Conservation (phyloP, 2,329 filamentous ascomycete genomes). For the Fusarium guadeloupense region DNA sequence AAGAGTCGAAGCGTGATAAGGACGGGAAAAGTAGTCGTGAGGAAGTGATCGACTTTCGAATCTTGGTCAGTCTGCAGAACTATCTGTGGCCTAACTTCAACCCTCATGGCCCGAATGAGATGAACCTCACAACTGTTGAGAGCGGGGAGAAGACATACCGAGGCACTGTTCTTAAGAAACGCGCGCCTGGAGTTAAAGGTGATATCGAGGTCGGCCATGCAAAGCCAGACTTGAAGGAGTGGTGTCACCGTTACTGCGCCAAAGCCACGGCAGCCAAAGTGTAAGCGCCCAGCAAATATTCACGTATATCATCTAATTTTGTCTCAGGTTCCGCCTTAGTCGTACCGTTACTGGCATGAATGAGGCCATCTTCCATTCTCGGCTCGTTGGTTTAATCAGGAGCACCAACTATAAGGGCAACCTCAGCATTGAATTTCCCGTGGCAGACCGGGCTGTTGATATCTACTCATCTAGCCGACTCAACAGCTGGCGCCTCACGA, state of each 20-base stretch:
- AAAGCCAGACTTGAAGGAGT: slow-evolving; percentile 30
- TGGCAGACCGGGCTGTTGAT: slow-evolving; percentile 35
- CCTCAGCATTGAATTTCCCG: slow-evolving; percentile 27
- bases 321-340: slow-evolving; percentile 24
- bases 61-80: slow-evolving; percentile 35
- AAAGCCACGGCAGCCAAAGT: slow-evolving; percentile 23
- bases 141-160: slow-evolving; percentile 35
- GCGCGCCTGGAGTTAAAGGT: slow-evolving; percentile 24
- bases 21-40: slow-evolving; percentile 27
- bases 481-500: slow-evolving; percentile 28
- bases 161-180: slow-evolving; percentile 28
- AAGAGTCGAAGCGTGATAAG: slow-evolving; percentile 22
- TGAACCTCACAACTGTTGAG: slow-evolving; percentile 24
- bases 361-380: not conserved
- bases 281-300: not conserved
- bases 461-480: slow-evolving; percentile 32
- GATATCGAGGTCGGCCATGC: slow-evolving; percentile 32
- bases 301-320: not conserved
- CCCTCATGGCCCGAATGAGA: not conserved
- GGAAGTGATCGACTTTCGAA: slow-evolving; percentile 28
- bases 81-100: slow-evolving; percentile 37
- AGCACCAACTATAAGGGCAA: slow-evolving; percentile 34
- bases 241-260: slow-evolving; percentile 37
- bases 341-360: slow-evolving; percentile 30
- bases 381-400: slow-evolving; percentile 5